Conservation (phyloP, 441 rosid genomes). For the Rhodomyrtus psidioides region DNA sequence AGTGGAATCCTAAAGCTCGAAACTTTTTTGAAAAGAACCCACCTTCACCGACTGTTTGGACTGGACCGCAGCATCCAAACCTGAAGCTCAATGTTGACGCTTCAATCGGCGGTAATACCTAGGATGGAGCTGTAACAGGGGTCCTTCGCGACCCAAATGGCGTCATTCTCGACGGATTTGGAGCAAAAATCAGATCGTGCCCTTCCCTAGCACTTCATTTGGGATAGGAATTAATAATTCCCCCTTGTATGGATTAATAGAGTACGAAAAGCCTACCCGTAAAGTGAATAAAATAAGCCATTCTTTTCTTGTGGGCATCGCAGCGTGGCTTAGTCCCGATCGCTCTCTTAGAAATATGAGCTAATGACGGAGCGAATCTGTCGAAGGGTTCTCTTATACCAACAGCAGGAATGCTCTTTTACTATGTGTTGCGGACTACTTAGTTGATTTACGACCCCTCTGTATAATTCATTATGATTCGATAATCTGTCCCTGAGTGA, state of each 20-base stretch:
- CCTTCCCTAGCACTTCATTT: neutral
- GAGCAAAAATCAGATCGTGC: too few species aligned
- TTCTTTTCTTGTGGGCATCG: neutral
- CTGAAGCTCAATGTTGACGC: too few species aligned
- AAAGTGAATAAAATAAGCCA: neutral
- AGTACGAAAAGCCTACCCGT: neutral
- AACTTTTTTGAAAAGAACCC: too few species aligned
- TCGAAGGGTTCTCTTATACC: neutral
- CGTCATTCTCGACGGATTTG: too few species aligned
- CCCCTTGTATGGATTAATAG: neutral
- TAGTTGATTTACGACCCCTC: neutral
- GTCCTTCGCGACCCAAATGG: too few species aligned
- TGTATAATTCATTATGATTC: neutral
- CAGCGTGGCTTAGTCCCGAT: neutral
- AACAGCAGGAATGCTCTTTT: neutral
- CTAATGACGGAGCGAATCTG: neutral
- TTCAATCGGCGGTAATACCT: too few species aligned
- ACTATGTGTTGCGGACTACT: accelerated
- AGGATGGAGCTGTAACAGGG: too few species aligned
- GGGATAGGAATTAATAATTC: neutral
- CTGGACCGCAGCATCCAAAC: too few species aligned
- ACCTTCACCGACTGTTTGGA: too few species aligned
- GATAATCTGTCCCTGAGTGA: neutral
- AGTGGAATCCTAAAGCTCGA: too few species aligned
- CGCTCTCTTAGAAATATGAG: neutral